Conservation (phyloP, 495 filamentous ascomycete genomes). For the Aspergillus taichungensis region DNA sequence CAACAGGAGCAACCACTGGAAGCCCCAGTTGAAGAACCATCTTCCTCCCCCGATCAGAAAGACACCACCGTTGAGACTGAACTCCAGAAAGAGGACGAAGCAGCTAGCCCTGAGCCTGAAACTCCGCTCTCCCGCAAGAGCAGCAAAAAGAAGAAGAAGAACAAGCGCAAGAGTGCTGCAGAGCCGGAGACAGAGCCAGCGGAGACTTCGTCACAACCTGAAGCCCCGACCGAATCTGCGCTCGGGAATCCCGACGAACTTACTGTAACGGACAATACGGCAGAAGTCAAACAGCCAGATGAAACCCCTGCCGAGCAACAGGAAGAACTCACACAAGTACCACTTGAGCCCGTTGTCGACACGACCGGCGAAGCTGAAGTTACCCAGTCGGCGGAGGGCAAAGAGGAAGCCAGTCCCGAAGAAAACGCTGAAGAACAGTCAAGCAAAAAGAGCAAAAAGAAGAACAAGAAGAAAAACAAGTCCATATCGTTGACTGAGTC, state of each 20-base stretch:
- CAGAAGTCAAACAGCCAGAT: not conserved
- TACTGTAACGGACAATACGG: not conserved
- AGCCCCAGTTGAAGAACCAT: not conserved
- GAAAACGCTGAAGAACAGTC: conserved; percentile 8
- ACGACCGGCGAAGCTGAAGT: not conserved
- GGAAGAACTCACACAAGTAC: not conserved
- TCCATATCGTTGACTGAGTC: conserved; percentile 17
- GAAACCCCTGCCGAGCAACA: not conserved
- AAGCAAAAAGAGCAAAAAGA: conserved; percentile 27
- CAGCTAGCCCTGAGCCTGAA: conserved; percentile 6
- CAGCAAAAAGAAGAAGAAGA: conserved; percentile 23
- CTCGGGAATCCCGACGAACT: conserved; percentile 13
- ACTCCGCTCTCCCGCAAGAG: conserved; percentile 7
- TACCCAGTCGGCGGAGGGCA: not conserved
- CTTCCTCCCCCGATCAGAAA: no score
- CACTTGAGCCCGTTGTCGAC: not conserved
- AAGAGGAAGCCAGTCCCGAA: conserved; percentile 1
- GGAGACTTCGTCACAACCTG: not conserved
- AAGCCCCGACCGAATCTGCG: conserved; percentile 54
- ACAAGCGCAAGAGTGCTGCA: conserved; percentile 20
- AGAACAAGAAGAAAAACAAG: conserved; percentile 26
- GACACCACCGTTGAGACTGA: not conserved
- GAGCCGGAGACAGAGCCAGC: conserved; percentile 2
- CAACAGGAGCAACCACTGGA: not conserved
- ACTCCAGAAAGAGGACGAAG: conserved; percentile 1